Evolutionary conservation across 768 basidiomycete genomes (phyloP), one percentile per base, ranked within the genome.

Genomic region (Dioszegia hungarica): DNA sequence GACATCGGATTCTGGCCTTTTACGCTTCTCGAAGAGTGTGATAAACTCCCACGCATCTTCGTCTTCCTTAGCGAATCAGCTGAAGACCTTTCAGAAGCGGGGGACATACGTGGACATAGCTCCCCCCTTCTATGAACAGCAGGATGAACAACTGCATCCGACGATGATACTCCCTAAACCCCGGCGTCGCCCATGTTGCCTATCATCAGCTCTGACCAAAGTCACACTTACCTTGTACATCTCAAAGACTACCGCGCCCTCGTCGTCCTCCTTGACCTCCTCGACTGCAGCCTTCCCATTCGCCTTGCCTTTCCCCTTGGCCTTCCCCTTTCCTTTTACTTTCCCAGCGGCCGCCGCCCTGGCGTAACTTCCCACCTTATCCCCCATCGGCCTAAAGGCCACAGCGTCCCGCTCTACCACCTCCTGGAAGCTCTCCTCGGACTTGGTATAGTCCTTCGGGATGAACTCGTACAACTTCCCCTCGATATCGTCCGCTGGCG

Each of bases 41-140:
- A 85, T 82, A 74, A 98, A 97, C 73, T 97, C 90, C 94, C 94
- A 98, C 1, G 82, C 80, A 20, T 91, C 87, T 72, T 98, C 94
- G 5, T 89, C 89, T 63, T 97, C 94, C 67, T 75, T 38, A 20
- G 17, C 27, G 22, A 38, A n/a, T n/a, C n/a, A n/a, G n/a, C n/a
- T n/a, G n/a, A n/a, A n/a, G n/a, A n/a, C n/a, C n/a, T 9, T 12
- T 28, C 10, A 62, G 44, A 19, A 27, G 37, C n/a, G 25, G 46
- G 24, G 28, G 4, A 68, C 74, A 45, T 37, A 71, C 75, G 57
- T 86, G 84, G 63, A 99, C 89, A 75, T 91, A 98, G 12, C 89
- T 90, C 2, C 93, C 95, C 11, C 83, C 95, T 72, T 99, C 95
- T 66, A 99, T 91, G 77, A 90, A 97, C 5, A 99, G 80, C 54